phyloP scores from a whole-genome alignment of 2,329 filamentous ascomycete genomes.

The Hymenoscyphus scutula region DNA sequence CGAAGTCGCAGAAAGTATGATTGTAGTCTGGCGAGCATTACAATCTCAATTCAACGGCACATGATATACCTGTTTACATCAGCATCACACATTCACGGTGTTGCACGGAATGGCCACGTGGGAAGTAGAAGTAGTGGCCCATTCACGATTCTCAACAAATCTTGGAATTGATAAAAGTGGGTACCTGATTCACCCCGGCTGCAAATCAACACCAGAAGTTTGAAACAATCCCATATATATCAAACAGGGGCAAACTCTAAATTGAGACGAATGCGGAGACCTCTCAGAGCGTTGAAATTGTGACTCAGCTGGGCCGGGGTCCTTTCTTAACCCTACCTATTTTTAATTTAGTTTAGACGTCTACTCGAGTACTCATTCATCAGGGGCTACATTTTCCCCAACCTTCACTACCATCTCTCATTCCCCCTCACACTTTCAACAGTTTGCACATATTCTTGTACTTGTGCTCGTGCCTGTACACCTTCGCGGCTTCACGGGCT shows the following conservation, averaged over 20 bases:
- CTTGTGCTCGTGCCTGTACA: neutral
- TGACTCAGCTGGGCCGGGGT: neutral
- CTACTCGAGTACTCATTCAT: neutral
- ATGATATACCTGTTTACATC: neutral
- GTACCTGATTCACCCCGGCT: neutral
- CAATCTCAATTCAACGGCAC: too few relatives aligned
- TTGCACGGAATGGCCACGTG: too few relatives aligned
- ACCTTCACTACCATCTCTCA: neutral
- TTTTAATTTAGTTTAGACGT: neutral
- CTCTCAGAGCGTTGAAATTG: neutral
- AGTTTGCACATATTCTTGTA: neutral
- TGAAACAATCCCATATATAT: neutral
- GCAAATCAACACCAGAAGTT: neutral
- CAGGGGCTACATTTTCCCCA: neutral
- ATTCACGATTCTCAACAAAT: too few relatives aligned
- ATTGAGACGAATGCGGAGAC: neutral
- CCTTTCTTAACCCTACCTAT: neutral
- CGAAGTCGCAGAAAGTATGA: neutral
- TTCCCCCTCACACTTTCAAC: neutral
- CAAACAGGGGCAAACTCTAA: slow-evolving; percentile 3
- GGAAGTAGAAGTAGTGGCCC: too few relatives aligned
- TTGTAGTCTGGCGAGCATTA: too few relatives aligned
- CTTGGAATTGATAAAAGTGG: too few relatives aligned
- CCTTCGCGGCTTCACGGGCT: neutral
- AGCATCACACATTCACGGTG: neutral